Percentiles rank a stretch among this genome's conserved stretches.
phyloP scores from a whole-genome alignment of 352 stramenopile genomes.

The Chrysophaeum taylorii region DNA sequence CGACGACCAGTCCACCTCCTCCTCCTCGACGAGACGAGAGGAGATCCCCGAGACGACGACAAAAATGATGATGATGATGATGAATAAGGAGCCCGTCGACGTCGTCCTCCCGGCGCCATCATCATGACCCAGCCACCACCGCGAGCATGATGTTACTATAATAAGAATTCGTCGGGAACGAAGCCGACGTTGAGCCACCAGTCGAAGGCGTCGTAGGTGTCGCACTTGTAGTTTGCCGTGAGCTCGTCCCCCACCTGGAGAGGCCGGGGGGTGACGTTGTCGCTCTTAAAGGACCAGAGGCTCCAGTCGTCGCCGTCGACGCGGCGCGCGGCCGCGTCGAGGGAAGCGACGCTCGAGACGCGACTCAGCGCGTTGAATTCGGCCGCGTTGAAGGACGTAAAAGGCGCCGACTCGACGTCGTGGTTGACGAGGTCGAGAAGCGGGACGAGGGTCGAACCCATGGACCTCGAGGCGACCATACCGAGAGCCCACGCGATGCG shows the following conservation, averaged over 20 bases:
- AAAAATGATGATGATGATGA: too few relatives aligned
- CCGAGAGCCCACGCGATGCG: neutral
- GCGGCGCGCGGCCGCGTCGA: neutral
- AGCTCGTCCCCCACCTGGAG: neutral
- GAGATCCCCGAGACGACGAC: too few relatives aligned
- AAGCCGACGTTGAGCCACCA: neutral
- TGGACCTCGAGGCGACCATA: neutral
- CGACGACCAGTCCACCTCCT: too few relatives aligned
- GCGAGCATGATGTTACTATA: too few relatives aligned
- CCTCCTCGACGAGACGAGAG: too few relatives aligned
- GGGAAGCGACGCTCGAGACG: neutral
- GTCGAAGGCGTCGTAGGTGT: neutral
- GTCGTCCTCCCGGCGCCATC: too few relatives aligned
- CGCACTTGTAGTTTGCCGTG: neutral
- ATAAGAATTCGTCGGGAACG: too few relatives aligned
- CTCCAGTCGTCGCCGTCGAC: slow-evolving; percentile 3
- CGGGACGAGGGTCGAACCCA: neutral
- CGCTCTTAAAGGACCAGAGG: neutral
- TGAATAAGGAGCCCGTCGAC: too few relatives aligned
- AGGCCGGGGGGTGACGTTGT: neutral
- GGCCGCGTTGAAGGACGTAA: neutral
- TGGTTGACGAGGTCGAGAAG: neutral
- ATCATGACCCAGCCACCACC: too few relatives aligned
- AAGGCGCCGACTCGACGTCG: neutral
- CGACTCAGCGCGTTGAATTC: neutral